Percentiles rank a stretch among this genome's conserved stretches.
phyloP scores from a whole-genome alignment of 305 asterid genomes.

The Solanum hybrid region DNA sequence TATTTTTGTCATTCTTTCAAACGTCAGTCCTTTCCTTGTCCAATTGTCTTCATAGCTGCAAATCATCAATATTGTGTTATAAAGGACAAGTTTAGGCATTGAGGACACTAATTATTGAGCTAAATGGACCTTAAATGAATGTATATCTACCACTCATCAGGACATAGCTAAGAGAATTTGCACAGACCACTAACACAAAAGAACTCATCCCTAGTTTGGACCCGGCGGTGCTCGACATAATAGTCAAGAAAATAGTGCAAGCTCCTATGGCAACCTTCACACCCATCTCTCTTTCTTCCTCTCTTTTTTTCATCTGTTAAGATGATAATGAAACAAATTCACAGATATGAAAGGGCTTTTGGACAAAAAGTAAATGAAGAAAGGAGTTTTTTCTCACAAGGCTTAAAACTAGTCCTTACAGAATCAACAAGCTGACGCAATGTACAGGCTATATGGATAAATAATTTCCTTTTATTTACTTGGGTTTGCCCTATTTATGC shows the following conservation, averaged over 20 bases:
- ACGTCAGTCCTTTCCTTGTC: background rate
- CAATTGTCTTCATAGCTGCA: background rate
- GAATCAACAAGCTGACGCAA: background rate
- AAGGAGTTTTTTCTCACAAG: background rate
- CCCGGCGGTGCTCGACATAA: constrained; percentile 57
- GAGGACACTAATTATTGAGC: background rate
- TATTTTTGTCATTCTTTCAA: background rate
- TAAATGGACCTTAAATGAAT: background rate
- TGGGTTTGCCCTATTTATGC: background rate
- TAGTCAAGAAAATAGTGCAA: constrained; percentile 42
- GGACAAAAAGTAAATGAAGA: background rate
- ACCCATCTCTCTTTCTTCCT: constrained; percentile 9
- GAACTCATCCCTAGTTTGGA: constrained; percentile 62
- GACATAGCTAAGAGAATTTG: constrained; percentile 53
- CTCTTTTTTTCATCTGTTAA: background rate
- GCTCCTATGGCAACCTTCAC: constrained; percentile 24
- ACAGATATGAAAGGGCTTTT: background rate
- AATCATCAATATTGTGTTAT: background rate
- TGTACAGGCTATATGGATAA: background rate
- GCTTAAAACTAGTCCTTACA: background rate
- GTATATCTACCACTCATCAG: background rate
- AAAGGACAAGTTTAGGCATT: background rate
- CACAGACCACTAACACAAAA: constrained; percentile 55
- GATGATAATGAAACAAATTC: background rate
- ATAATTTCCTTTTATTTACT: background rate